Base-by-base conservation (phyloP, 768 basidiomycete genomes). In the Phanerodontia chrysosporium region DNA sequence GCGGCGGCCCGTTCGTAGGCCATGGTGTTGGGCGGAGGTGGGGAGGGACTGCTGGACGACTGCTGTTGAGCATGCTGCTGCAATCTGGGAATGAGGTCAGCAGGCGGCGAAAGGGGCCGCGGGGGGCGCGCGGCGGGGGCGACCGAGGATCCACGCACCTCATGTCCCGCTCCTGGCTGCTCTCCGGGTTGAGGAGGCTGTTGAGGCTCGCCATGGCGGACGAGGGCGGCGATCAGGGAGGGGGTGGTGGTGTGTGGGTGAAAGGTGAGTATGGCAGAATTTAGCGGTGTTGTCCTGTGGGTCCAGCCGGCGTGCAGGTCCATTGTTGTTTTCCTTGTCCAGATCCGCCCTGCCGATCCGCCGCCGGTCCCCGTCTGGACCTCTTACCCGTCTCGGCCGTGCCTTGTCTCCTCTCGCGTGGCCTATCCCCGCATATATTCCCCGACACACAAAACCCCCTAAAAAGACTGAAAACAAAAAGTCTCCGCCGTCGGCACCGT, bases 131-230 rank as follows among this genome's bases (percentile, higher is more conserved):
- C 52, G 39, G 35, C 22, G 30, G n/a, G 51, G 28, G 10, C 32
- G 52, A 45, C 36, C 28, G 55, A 55, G 10, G 51, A 52, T 24
- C 48, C n/a, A 53, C 62, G 44, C 57, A 66, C 68, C 66, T 62
- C 57, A 59, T 53, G 13, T 65, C 61, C 14, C 61, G 58, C 49
- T 69, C 66, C 46, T 65, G 64, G 39, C 58, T 60, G 32, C 62
- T 64, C 30, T 68, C 67, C 2, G 69, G 69, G 58, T 70, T 70
- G 61, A 70, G 67, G 58, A 70, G 66, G 61, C 55, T 64, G 60
- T 70, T 67, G 62, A 70, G 66, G 56, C 61, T 65, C 51, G 69
- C 58, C 69, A 70, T 70, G 56, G 48, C 39, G 49, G 56, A 53
- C 29, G 53, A 45, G 36, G 56, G 24, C 25, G 57, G 58, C 52